Conservation (phyloP, 306 rosid genomes). For the Trichosanthes cucumerina region DNA sequence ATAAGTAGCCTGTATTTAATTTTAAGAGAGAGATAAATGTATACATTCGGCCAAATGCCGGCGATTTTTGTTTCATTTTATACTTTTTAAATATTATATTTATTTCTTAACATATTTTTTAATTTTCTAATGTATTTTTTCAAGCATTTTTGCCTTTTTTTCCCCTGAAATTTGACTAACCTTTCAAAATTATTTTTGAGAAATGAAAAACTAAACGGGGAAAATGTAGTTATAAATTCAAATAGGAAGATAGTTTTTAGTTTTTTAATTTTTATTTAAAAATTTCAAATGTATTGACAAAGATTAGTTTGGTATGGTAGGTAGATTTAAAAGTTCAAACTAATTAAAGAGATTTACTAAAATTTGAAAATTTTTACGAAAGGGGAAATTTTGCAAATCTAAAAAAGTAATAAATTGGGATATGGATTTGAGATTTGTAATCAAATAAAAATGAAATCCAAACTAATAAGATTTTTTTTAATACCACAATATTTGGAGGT, state of each 20-base stretch:
- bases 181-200: too few species aligned
- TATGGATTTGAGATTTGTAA: neutral
- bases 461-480: too few species aligned
- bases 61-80: neutral
- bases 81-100: neutral
- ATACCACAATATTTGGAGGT: too few species aligned
- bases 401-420: neutral
- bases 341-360: neutral
- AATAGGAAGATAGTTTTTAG: neutral
- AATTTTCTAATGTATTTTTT: neutral
- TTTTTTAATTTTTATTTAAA: neutral
- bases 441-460: too few species aligned
- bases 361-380: neutral
- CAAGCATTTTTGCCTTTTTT: too few species aligned
- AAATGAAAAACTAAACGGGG: too few species aligned
- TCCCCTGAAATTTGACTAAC: neutral
- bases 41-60: neutral
- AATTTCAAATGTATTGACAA: neutral
- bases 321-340: neutral
- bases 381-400: neutral
- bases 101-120: neutral
- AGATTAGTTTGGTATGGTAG: neutral
- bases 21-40: neutral
- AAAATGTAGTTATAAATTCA: neutral
- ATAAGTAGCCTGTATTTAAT: neutral